These are phyloP conservation scores for Grosmannia huntii DNA, from an alignment of 2,329 filamentous ascomycete species.

Conservation along the genomic window DNA sequence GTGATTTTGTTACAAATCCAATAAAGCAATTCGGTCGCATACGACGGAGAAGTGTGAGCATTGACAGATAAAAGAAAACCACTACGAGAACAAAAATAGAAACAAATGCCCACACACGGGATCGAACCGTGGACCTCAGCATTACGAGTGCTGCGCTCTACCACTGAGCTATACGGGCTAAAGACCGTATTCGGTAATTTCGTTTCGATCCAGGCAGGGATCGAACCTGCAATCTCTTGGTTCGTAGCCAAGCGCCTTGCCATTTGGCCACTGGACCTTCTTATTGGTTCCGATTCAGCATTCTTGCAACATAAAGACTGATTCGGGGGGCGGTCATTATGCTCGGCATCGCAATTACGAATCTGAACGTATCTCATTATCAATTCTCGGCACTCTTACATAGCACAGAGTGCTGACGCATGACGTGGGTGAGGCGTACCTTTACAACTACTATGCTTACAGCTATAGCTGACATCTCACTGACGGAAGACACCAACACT, in stretches of 20 bases:
- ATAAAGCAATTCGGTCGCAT: no score
- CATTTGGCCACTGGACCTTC: slow-evolving; percentile 18
- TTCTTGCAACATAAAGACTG: neutral
- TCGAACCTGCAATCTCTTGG: slow-evolving; percentile 25
- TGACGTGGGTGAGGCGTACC: no score
- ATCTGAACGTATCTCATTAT: no score
- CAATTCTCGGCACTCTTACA: no score
- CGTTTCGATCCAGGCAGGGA: slow-evolving; percentile 18
- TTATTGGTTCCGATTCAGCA: neutral
- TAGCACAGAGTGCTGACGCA: no score
- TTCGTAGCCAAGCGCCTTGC: slow-evolving; percentile 25
- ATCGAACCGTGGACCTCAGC: slow-evolving; percentile 2
- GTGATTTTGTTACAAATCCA: no score
- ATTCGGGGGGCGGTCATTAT: neutral
- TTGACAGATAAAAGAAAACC: no score
- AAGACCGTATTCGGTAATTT: neutral
- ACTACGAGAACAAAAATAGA: neutral
- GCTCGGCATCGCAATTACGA: no score
- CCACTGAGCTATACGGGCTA: slow-evolving; percentile 1
- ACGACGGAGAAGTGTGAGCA: no score
- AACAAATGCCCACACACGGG: slow-evolving; percentile 1
- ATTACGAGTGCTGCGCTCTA: slow-evolving; percentile 3
- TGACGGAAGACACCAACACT: no score
- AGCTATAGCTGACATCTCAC: no score
- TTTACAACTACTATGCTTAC: no score